Evolutionary conservation across 345 rosid species (phyloP).

Genomic region (Pistacia vera): DNA sequence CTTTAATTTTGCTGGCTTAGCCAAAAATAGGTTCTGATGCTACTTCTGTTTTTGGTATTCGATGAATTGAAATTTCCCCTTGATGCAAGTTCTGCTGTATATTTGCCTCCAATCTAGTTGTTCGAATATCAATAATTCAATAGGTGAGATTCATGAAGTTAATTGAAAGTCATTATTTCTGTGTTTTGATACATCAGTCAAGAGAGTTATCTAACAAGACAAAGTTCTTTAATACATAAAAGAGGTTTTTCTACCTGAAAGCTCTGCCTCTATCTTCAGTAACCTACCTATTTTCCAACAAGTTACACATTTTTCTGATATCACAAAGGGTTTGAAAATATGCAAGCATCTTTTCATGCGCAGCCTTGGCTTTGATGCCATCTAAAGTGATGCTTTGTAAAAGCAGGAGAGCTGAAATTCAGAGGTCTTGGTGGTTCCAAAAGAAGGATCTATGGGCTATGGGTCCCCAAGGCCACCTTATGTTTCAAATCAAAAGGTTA

Average conservation of each 20-base stretch:
- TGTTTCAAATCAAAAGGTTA: neutral
- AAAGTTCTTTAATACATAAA: too few relatives aligned
- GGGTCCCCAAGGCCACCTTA: neutral
- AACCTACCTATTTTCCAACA: too few relatives aligned
- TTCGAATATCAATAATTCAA: too few relatives aligned
- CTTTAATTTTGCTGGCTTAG: neutral
- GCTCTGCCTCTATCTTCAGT: too few relatives aligned
- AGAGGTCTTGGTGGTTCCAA: neutral
- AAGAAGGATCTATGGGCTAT: neutral
- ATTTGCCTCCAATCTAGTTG: neutral
- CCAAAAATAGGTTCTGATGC: neutral
- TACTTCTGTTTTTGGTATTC: neutral
- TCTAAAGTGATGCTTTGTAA: neutral
- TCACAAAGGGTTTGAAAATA: too few relatives aligned
- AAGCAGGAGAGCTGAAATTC: neutral
- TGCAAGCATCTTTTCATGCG: too few relatives aligned
- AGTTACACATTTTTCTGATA: too few relatives aligned
- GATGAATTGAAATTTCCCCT: neutral
- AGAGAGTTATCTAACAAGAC: too few relatives aligned
- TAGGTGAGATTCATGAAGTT: too few relatives aligned
- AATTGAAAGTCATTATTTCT: too few relatives aligned
- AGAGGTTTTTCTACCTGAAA: too few relatives aligned
- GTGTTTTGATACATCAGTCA: too few relatives aligned
- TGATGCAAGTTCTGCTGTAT: neutral
- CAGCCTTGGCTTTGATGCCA: neutral